Conservation (phyloP, 2,329 filamentous ascomycete genomes). For the Fusarium sp. region DNA sequence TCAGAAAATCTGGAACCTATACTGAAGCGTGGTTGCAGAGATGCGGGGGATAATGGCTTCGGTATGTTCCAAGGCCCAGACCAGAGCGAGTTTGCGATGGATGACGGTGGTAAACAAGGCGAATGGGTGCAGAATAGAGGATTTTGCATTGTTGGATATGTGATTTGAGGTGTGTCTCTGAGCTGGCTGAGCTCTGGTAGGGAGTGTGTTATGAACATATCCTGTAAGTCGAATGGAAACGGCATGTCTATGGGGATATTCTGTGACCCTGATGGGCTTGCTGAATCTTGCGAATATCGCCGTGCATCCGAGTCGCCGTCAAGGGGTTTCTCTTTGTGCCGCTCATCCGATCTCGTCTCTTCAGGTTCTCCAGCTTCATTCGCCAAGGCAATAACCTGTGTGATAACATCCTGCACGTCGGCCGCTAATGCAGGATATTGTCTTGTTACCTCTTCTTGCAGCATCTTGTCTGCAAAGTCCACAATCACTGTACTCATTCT, state of each 20-base stretch:
- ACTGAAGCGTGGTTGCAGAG: background rate
- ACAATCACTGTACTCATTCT: conserved; percentile 13
- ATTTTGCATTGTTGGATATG: background rate
- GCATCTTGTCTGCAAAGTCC: conserved; percentile 7
- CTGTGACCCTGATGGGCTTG: background rate
- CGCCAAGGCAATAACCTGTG: background rate
- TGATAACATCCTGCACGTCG: background rate
- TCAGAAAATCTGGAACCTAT: background rate
- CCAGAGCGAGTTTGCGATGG: background rate
- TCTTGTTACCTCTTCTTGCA: background rate
- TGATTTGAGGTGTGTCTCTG: background rate
- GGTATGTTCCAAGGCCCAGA: background rate
- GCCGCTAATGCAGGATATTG: background rate
- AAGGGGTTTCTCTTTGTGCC: background rate
- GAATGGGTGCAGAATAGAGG: background rate
- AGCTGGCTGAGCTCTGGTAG: background rate
- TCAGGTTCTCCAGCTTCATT: conserved; percentile 7
- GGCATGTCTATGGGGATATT: too few relatives aligned
- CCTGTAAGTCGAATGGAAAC: background rate
- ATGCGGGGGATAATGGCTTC: background rate
- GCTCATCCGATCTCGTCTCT: background rate
- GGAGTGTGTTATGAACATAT: background rate
- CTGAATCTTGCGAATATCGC: background rate
- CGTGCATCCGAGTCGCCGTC: background rate
- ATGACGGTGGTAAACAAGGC: background rate